Percentiles rank a stretch among this genome's conserved stretches.
phyloP scores from a whole-genome alignment of 208 protist species.

The Leishmania martiniquensis region DNA sequence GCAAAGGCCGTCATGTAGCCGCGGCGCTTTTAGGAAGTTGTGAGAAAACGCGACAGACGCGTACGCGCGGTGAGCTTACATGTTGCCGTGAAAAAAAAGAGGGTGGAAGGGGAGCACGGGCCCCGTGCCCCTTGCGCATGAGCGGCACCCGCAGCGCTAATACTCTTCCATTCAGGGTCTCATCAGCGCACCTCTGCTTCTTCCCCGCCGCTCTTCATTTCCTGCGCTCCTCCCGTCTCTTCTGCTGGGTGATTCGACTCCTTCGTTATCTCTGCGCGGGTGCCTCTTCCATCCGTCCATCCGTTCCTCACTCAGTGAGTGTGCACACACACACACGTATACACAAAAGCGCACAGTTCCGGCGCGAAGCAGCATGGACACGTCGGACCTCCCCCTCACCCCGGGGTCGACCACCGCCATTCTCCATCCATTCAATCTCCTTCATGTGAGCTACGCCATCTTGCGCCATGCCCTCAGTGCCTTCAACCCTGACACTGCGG shows the following conservation, averaged over 20 bases:
- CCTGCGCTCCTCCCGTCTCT: background rate
- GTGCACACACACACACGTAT: background rate
- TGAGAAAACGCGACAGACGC: background rate
- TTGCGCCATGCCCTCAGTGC: conserved; percentile 45
- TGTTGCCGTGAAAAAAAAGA: background rate
- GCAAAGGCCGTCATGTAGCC: background rate
- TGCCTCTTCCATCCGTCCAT: background rate
- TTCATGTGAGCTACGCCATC: conserved; percentile 36
- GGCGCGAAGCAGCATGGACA: conserved; percentile 2
- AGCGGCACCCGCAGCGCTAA: background rate
- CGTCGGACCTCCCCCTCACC: conserved; percentile 21
- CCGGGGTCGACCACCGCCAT: conserved; percentile 36
- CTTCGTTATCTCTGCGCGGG: background rate
- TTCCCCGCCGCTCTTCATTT: background rate
- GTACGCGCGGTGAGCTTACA: background rate
- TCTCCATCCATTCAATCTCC: conserved; percentile 66
- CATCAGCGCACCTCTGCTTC: background rate
- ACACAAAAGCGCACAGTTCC: background rate
- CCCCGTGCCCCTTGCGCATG: background rate
- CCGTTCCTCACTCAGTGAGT: background rate
- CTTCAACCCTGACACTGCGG: conserved; percentile 64
- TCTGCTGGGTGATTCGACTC: background rate
- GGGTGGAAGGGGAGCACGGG: background rate
- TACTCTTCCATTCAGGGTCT: background rate
- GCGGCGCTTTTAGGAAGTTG: background rate